Evolutionary conservation across 2,329 filamentous ascomycete species (phyloP).

Genomic region (Pseudonectria foliicola): DNA sequence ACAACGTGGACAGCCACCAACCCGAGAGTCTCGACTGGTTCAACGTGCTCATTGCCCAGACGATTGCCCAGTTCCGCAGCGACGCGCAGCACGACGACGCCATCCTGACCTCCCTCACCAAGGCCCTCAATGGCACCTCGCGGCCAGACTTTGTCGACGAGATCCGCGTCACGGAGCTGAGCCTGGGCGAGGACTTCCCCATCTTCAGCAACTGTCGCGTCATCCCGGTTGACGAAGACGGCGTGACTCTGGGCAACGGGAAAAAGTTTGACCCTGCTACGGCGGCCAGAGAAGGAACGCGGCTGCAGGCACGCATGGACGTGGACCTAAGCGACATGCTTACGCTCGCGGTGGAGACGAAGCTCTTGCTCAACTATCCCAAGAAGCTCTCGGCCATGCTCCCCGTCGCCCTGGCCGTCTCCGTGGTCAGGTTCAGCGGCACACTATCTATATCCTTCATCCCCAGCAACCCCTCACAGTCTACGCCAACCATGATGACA

Average conservation of each 20-base stretch:
- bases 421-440: constrained; percentile 88
- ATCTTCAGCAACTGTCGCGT: constrained; percentile 98
- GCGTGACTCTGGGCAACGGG: constrained; percentile 46
- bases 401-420: constrained; percentile 85
- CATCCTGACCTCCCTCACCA: constrained; percentile 77
- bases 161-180: constrained; percentile 89
- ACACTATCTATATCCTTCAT: constrained; percentile 92
- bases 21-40: constrained; percentile 98
- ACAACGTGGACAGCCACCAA: constrained; percentile 91
- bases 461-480: constrained; percentile 61
- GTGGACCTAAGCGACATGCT: constrained; percentile 95
- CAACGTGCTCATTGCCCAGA: constrained; percentile 94
- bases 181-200: constrained; percentile 91
- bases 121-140: constrained; percentile 76
- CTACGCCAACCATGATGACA: constrained; percentile 78
- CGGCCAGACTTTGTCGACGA: constrained; percentile 90
- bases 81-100: constrained; percentile 90
- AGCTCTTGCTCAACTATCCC: constrained; percentile 88
- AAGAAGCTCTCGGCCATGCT: constrained; percentile 82
- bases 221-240: constrained; percentile 82
- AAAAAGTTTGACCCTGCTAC: constrained; percentile 45
- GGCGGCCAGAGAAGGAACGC: constrained; percentile 56
- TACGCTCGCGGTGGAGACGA: constrained; percentile 90
- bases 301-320: constrained; percentile 91
- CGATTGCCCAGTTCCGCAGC: constrained; percentile 87